phyloP scores from a whole-genome alignment of 108 stramenopile species.

The Cyclotella sp. region DNA sequence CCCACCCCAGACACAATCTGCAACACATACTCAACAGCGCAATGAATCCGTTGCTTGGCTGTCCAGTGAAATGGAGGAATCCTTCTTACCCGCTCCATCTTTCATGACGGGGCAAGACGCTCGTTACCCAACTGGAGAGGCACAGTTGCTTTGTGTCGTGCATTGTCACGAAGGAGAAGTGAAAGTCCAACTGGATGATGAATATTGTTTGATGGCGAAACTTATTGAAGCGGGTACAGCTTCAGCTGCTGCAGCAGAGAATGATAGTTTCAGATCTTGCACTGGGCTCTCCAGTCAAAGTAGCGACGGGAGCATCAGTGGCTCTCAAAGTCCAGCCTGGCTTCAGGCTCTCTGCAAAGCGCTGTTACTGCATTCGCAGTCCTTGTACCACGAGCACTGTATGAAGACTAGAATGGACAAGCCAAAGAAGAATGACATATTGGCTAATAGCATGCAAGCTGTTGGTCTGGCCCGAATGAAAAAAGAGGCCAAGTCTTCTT shows the following conservation, averaged over 20 bases:
- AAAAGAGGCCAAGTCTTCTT: constrained; percentile 48
- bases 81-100: constrained; percentile 78
- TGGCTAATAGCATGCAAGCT: constrained; percentile 34
- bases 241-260: constrained; percentile 29
- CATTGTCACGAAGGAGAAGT: constrained; percentile 91
- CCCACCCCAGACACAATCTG: constrained; percentile 46
- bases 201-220: constrained; percentile 80
- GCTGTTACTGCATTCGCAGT: constrained; percentile 80
- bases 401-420: constrained; percentile 46
- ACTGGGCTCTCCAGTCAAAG: background rate
- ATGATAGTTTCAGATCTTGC: background rate
- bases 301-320: constrained; percentile 48
- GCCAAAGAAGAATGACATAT: constrained; percentile 6
- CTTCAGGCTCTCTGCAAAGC: constrained; percentile 75
- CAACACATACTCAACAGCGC: constrained; percentile 13
- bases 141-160: constrained; percentile 62
- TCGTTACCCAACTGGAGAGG: constrained; percentile 33
- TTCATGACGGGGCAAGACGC: constrained; percentile 58
- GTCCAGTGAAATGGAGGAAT: constrained; percentile 79
- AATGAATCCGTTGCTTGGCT: constrained; percentile 65
- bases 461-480: constrained; percentile 52
- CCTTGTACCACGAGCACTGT: constrained; percentile 79
- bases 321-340: constrained; percentile 68
- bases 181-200: constrained; percentile 84
- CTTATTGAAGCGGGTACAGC: constrained; percentile 77